Conservation (phyloP, 1,139 yeast genomes). For the Yamadazyma oceani region DNA sequence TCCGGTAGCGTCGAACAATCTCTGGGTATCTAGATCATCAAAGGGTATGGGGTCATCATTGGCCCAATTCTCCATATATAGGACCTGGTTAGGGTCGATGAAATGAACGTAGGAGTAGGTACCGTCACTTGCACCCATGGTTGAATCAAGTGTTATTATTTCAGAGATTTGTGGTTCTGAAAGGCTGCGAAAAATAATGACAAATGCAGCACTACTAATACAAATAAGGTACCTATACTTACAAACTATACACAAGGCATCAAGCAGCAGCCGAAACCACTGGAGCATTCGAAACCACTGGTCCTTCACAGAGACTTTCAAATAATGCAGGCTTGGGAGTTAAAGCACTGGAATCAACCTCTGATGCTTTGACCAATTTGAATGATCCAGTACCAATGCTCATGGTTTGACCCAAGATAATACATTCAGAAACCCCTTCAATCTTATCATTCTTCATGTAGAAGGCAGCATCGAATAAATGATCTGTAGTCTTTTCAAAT, state of each 20-base stretch:
- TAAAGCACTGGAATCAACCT: conserved; percentile 44
- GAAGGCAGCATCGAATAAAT: conserved; percentile 96
- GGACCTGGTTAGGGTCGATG: conserved; percentile 39
- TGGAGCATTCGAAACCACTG: conserved; percentile 2
- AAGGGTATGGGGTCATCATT: conserved; percentile 41
- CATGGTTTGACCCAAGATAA: conserved; percentile 97
- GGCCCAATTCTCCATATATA: conserved; percentile 44
- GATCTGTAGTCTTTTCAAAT: conserved; percentile 98
- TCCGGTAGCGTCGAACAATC: conserved; percentile 38
- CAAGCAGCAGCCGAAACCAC: conserved; percentile 18
- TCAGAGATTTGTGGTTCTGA: neutral
- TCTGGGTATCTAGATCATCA: conserved; percentile 43
- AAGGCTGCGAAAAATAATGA: neutral
- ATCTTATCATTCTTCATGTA: conserved; percentile 94
- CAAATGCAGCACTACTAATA: too few species aligned
- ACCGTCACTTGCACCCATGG: conserved; percentile 6
- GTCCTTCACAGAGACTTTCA: conserved; percentile 35
- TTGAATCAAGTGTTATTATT: neutral
- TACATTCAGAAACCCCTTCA: conserved; percentile 98
- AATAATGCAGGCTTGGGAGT: conserved; percentile 57
- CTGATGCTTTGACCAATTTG: conserved; percentile 68
- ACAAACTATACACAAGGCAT: too few species aligned
- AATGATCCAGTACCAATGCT: conserved; percentile 97
- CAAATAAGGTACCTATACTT: too few species aligned
- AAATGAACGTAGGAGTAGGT: conserved; percentile 37